phyloP scores from a whole-genome alignment of 441 rosid species.

The Theobroma grandiflorum region DNA sequence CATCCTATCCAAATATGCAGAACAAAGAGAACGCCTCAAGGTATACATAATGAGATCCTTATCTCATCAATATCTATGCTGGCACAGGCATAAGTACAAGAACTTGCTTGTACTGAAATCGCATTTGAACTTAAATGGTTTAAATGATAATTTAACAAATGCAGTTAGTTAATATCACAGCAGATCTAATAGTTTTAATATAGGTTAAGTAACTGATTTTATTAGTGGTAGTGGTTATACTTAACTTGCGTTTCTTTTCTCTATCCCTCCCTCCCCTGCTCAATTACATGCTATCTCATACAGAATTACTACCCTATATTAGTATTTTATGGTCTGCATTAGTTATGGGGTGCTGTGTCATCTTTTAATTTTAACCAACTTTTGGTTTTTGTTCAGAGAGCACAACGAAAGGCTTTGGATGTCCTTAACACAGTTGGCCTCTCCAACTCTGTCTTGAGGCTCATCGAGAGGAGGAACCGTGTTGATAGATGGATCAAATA shows the following conservation, averaged over 20 bases:
- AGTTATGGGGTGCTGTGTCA: background rate
- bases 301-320: background rate
- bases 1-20: slow-evolving; percentile 82
- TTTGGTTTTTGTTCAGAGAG: slow-evolving; percentile 56
- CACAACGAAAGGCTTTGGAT: slow-evolving; percentile 94
- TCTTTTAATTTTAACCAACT: background rate
- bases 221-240: too few species aligned
- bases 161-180: background rate
- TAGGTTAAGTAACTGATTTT: too few species aligned
- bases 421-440: slow-evolving; percentile 95
- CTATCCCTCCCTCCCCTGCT: too few species aligned
- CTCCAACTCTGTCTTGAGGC: slow-evolving; percentile 88
- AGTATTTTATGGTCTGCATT: background rate
- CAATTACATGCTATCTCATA: too few species aligned
- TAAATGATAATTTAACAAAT: background rate
- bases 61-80: background rate
- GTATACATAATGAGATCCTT: slow-evolving; percentile 39
- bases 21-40: slow-evolving; percentile 94
- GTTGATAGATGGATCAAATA: slow-evolving; percentile 92
- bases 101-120: background rate
- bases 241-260: too few species aligned
- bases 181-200: background rate
- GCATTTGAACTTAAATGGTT: slow-evolving; percentile 1
- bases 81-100: background rate
- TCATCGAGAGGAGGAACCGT: slow-evolving; percentile 93